phyloP scores from a whole-genome alignment of 1,284 basidiomycete genomes.

The Ceratobasidium sp. region DNA sequence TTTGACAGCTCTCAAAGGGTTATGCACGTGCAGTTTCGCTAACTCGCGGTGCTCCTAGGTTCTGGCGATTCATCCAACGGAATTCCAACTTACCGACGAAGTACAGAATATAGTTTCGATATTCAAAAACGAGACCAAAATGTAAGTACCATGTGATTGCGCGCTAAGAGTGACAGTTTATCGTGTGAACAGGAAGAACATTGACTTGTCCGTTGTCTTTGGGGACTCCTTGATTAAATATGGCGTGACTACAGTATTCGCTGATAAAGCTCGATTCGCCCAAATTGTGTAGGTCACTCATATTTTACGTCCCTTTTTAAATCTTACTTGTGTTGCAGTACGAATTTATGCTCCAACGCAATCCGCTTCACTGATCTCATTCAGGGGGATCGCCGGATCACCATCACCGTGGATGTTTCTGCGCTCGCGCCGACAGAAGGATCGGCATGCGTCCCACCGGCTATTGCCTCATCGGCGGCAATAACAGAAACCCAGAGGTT shows the following conservation, averaged over 20 bases:
- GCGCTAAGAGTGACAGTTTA: neutral
- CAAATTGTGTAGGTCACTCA: constrained; percentile 43
- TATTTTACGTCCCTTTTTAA: neutral
- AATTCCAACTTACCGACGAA: constrained; percentile 48
- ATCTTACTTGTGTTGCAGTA: constrained; percentile 25
- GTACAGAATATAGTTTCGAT: constrained; percentile 49
- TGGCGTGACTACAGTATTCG: constrained; percentile 40
- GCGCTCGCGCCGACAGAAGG: constrained; percentile 39
- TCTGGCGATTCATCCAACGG: constrained; percentile 46
- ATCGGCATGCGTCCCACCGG: constrained; percentile 21
- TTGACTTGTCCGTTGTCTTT: constrained; percentile 42
- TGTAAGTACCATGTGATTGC: constrained; percentile 43
- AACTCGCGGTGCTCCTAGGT: constrained; percentile 42
- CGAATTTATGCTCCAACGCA: constrained; percentile 45
- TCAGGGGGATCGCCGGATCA: constrained; percentile 42
- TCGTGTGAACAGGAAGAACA: constrained; percentile 44
- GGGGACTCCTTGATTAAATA: constrained; percentile 43
- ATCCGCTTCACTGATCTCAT: constrained; percentile 41
- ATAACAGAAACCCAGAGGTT: constrained; percentile 38
- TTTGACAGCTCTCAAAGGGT: constrained; percentile 4
- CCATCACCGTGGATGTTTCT: constrained; percentile 44
- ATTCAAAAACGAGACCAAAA: constrained; percentile 52
- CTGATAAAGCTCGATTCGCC: constrained; percentile 45
- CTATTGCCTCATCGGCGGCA: constrained; percentile 30
- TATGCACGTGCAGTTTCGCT: constrained; percentile 41